Evolutionary conservation across 1,284 basidiomycete species (phyloP), one percentile per base, ranked within the genome.

Genomic region (Sphaerobolus stellatus): DNA sequence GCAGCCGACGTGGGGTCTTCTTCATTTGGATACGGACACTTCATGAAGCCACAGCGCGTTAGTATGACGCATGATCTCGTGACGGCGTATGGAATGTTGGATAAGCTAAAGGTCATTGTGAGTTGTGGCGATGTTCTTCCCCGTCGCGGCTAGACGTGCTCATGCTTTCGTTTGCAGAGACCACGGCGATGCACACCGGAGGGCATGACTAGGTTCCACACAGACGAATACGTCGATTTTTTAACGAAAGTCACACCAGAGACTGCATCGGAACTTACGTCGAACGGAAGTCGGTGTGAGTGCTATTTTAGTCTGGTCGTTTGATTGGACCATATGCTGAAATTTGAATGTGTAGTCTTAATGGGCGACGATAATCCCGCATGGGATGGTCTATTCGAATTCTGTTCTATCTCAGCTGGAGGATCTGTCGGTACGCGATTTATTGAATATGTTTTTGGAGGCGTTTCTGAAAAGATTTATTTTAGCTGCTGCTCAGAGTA

Each of bases 141-240:
- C 13, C 16, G 27, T 13, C 20, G 9, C 20, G 28, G 20, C n/a
- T n/a, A n/a, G n/a, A n/a, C n/a, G n/a, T n/a, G n/a, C n/a, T n/a
- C 8, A 27, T 8, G 18, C 14, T 8, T 30, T 20, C 24, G 25
- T 16, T 22, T 18, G 27, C 9, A 33, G 25, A 31, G 45, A 47
- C 45, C 45, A 25, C 9, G 27, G n/a, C 40, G 40, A 6, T 43
- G 40, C 40, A 8, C n/a, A 24, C 40, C 40, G n/a, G 40, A 7
- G 40, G 81, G 85, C 48, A 92, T 99, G 90, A 90, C 92, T 4
- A 75, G 86, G 20, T 99, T 99, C 69, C 97, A 99, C 71, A 96
- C 95, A 11, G 96, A 99, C 75, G 96, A 99, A 77, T 98, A 98
- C 71, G 83, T 99, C 59, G 85, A 98, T 64, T 95, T 98, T 63